Percentiles rank a stretch among this genome's conserved stretches.
These are phyloP conservation scores for Aspergillus latus DNA, from an alignment of 2,329 filamentous ascomycete genomes.

Conservation along the genomic window DNA sequence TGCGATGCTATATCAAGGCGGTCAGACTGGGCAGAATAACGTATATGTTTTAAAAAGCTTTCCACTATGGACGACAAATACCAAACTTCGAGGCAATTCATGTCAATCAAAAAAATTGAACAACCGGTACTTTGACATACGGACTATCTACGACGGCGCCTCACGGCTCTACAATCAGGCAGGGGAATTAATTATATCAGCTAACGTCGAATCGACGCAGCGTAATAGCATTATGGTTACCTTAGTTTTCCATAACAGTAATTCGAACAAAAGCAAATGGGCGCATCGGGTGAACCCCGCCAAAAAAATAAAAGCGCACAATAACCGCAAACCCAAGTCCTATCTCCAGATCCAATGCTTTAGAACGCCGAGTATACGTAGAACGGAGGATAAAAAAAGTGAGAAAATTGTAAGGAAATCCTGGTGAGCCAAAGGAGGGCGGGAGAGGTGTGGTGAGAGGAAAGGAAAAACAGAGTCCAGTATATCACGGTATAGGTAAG, in stretches of 20 bases:
- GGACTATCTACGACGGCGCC: too few species aligned
- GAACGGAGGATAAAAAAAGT: constrained; percentile 16
- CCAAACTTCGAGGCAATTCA: too few species aligned
- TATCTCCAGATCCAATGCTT: constrained; percentile 37
- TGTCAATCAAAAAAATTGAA: too few species aligned
- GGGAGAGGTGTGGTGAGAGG: neutral
- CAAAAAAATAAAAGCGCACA: constrained; percentile 16
- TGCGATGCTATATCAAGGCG: constrained; percentile 9
- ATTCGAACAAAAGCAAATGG: constrained; percentile 16
- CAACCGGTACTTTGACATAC: too few species aligned
- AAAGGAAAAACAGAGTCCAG: constrained; percentile 13
- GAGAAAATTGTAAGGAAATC: constrained; percentile 10
- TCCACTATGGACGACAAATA: too few species aligned
- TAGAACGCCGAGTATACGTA: constrained; percentile 33
- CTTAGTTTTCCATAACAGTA: constrained; percentile 15
- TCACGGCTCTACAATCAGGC: neutral
- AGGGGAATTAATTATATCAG: neutral
- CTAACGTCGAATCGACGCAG: constrained; percentile 14
- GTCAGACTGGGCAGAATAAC: constrained; percentile 9
- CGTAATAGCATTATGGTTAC: constrained; percentile 20
- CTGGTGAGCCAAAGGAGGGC: constrained; percentile 19
- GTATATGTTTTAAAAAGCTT: too few species aligned
- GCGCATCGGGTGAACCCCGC: constrained; percentile 19
- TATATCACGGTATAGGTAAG: constrained; percentile 26
- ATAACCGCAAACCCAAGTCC: constrained; percentile 29